Evolutionary conservation across 2,329 filamentous ascomycete genomes (phyloP).

Genomic region (Didymella keratinophila): DNA sequence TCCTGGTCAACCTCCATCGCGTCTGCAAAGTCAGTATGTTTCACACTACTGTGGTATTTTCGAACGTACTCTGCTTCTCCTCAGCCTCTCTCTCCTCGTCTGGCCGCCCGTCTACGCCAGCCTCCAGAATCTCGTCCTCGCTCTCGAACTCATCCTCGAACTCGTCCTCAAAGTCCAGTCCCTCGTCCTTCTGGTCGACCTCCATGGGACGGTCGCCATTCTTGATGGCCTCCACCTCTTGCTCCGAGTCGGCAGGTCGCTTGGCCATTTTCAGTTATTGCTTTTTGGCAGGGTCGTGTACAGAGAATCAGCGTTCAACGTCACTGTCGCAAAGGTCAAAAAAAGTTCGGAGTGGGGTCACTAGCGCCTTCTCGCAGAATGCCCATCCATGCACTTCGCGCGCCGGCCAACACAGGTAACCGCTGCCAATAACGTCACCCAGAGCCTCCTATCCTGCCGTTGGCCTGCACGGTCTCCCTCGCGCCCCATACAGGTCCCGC

Average conservation of each 20-base stretch:
- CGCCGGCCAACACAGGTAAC: neutral
- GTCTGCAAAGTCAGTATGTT: conserved; percentile 52
- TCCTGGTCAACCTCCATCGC: conserved; percentile 94
- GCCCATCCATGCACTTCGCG: neutral
- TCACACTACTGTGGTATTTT: neutral
- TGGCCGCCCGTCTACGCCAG: conserved; percentile 89
- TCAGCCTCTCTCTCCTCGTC: conserved; percentile 93
- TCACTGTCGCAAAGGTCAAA: conserved; percentile 11
- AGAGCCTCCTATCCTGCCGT: conserved; percentile 20
- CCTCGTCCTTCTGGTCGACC: conserved; percentile 57
- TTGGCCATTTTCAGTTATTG: conserved; percentile 63
- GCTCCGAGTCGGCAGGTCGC: conserved; percentile 62
- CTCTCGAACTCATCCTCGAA: conserved; percentile 93
- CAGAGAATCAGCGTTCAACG: neutral
- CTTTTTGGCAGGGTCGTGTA: neutral
- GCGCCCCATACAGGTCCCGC: conserved; percentile 20
- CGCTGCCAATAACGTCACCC: conserved; percentile 10
- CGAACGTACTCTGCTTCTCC: conserved; percentile 70
- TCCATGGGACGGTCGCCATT: conserved; percentile 66
- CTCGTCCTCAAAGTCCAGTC: conserved; percentile 88
- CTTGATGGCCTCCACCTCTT: conserved; percentile 64
- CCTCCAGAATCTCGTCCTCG: conserved; percentile 91
- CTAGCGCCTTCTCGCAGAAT: neutral
- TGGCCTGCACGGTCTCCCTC: conserved; percentile 10
- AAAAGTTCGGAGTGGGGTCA: conserved; percentile 13